Conservation (phyloP, 441 rosid genomes). For the Adansonia rubrostipa region DNA sequence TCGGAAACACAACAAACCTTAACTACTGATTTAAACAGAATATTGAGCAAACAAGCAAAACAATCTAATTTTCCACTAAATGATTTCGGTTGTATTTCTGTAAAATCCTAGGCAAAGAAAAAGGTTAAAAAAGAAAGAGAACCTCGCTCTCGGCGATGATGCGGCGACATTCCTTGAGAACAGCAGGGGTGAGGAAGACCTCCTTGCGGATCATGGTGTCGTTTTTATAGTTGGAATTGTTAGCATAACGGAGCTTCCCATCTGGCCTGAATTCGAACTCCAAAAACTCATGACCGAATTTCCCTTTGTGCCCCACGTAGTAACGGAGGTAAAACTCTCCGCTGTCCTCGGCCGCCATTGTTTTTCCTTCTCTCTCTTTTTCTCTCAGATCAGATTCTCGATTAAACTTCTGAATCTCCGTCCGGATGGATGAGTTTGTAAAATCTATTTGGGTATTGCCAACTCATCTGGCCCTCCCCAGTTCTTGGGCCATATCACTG, state of each 20-base stretch:
- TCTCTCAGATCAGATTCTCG: not conserved
- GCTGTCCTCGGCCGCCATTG: conserved; percentile 45
- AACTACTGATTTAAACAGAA: not conserved
- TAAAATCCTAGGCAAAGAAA: not conserved
- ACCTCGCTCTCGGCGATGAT: conserved; percentile 87
- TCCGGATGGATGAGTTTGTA: not conserved
- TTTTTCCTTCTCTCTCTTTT: not conserved
- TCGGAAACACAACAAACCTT: not conserved
- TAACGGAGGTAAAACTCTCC: conserved; percentile 82
- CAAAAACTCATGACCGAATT: conserved; percentile 92
- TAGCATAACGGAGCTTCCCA: conserved; percentile 93
- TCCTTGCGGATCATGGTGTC: conserved; percentile 96
- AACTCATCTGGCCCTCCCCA: not conserved
- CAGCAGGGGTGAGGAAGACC: conserved; percentile 85
- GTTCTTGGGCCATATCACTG: not conserved
- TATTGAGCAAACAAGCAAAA: not conserved
- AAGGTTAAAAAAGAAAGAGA: not conserved
- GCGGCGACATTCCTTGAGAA: conserved; percentile 85
- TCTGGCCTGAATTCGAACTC: conserved; percentile 95
- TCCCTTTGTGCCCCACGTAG: conserved; percentile 96
- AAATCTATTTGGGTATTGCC: not conserved
- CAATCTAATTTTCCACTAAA: not conserved
- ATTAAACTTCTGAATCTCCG: not conserved
- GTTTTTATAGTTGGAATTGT: conserved; percentile 94
- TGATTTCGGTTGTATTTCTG: not conserved